phyloP scores from a whole-genome alignment of 2,329 filamentous ascomycete species.

The Colletotrichum tabaci region DNA sequence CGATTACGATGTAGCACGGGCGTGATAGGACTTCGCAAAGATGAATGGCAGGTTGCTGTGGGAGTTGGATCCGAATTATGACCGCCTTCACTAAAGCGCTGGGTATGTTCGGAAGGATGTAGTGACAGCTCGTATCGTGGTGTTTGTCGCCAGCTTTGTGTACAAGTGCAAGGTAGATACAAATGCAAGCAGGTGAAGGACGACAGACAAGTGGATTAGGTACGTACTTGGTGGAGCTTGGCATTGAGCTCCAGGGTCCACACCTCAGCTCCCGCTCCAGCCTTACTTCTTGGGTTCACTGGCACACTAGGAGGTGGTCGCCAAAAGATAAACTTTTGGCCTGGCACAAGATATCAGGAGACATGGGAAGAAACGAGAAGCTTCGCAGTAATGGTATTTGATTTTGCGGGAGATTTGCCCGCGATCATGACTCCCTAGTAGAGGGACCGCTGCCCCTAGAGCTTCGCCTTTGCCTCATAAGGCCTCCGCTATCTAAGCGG shows the following conservation, averaged over 20 bases:
- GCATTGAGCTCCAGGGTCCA: conserved; percentile 13
- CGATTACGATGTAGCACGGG: neutral
- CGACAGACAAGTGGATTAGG: conserved; percentile 3
- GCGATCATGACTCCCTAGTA: neutral
- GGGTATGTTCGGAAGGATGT: neutral
- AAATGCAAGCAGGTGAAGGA: neutral
- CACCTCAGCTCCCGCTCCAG: conserved; percentile 7
- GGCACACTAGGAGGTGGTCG: neutral
- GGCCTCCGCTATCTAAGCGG: conserved; percentile 8
- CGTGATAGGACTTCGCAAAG: neutral
- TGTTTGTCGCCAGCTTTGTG: neutral
- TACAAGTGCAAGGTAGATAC: conserved; percentile 4
- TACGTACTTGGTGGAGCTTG: conserved; percentile 15
- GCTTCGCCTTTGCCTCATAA: neutral
- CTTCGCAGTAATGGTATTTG: conserved; percentile 5
- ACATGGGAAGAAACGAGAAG: neutral
- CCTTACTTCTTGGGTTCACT: neutral
- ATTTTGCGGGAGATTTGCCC: neutral
- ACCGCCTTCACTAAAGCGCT: neutral
- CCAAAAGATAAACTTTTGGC: neutral
- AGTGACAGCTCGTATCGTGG: neutral
- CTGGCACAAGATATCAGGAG: neutral
- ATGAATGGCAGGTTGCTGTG: neutral
- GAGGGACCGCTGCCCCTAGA: neutral
- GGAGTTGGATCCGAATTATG: neutral